A percentile compares a stretch with the other conserved stretches of the same genome.
Conservation (phyloP, 129 eudicot species). For the Solidago caesia region DNA sequence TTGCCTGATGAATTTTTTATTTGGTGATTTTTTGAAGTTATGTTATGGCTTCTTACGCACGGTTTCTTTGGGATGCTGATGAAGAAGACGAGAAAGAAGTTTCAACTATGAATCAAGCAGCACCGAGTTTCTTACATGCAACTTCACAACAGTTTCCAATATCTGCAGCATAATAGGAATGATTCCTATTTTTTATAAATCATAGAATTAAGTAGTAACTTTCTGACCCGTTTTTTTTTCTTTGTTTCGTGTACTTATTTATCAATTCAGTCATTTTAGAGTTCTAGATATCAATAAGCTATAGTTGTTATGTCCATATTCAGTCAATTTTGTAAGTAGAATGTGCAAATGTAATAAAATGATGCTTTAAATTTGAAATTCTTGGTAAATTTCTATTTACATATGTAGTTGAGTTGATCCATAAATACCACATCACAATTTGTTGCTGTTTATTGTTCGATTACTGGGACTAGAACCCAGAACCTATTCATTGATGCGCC, state of each 20-base stretch:
- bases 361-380: constrained; percentile 12
- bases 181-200: constrained; percentile 18
- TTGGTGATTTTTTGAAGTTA: constrained; percentile 41
- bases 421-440: neutral
- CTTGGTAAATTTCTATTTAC: constrained; percentile 10
- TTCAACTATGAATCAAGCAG: constrained; percentile 2
- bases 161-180: constrained; percentile 41
- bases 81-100: constrained; percentile 54
- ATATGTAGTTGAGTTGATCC: constrained; percentile 7
- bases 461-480: too few species aligned
- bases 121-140: constrained; percentile 40
- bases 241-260: constrained; percentile 16
- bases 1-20: neutral
- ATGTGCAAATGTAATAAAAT: constrained; percentile 32
- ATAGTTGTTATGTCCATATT: constrained; percentile 12
- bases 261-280: neutral
- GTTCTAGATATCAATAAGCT: constrained; percentile 7
- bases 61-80: constrained; percentile 69
- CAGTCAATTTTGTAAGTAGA: constrained; percentile 28
- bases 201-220: constrained; percentile 22
- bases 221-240: constrained; percentile 32
- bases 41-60: constrained; percentile 72
- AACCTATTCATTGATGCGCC: too few species aligned
- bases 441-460: constrained; percentile 5
- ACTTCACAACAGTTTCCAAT: constrained; percentile 42